Conservation (phyloP, 176 grass and related monocot species). For the Triticum urartu region DNA sequence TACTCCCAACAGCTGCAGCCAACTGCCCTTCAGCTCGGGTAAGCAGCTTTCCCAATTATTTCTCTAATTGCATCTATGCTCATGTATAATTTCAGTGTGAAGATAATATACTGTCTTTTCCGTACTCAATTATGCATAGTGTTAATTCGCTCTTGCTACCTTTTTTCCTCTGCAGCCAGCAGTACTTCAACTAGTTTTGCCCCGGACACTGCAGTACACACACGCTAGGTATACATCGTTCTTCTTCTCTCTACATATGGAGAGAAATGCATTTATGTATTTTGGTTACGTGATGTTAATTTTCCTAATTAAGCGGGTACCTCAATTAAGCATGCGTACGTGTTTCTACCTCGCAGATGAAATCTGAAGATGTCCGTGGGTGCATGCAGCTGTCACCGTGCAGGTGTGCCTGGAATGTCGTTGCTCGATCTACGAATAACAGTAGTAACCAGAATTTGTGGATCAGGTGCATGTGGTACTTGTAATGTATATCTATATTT, state of each 20-base stretch:
- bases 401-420: slow-evolving; percentile 10
- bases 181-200: slow-evolving; percentile 19
- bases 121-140: neutral
- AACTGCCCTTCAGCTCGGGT: slow-evolving; percentile 87
- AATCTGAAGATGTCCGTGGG: neutral
- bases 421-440: neutral
- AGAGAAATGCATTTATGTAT: neutral
- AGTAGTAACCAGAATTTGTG: neutral
- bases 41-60: neutral
- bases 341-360: slow-evolving; percentile 23
- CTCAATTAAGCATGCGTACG: neutral
- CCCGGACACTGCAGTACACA: neutral
- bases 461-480: neutral
- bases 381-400: neutral
- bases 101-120: too few relatives aligned
- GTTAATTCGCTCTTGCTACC: neutral
- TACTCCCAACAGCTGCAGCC: slow-evolving; percentile 69
- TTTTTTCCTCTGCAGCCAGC: slow-evolving; percentile 24
- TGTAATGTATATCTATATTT: neutral
- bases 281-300: neutral
- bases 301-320: too few relatives aligned
- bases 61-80: too few relatives aligned
- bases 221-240: neutral
- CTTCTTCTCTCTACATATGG: neutral
- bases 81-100: too few relatives aligned